phyloP scores from a whole-genome alignment of 768 basidiomycete species.

The Symmetrospora coprosmae region DNA sequence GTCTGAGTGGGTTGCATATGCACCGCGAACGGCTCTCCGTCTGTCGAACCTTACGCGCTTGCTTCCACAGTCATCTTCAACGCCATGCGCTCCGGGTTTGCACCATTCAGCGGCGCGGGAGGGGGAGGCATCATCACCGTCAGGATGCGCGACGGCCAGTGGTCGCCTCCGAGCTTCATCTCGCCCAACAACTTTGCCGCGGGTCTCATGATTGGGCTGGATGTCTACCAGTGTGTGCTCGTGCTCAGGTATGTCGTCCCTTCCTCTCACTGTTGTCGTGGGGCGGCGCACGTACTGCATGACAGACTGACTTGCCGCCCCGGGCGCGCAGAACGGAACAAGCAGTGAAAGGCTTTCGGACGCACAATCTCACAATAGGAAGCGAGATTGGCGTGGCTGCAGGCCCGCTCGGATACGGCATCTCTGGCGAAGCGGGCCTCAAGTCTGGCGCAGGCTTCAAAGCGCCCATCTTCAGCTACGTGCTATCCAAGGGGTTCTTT shows the following conservation, averaged over 20 bases:
- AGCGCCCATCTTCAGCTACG: conserved; percentile 29
- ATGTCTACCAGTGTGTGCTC: conserved; percentile 30
- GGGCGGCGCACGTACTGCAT: too few relatives aligned
- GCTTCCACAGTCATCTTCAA: conserved; percentile 30
- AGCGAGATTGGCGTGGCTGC: conserved; percentile 29
- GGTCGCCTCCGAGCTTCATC: conserved; percentile 32
- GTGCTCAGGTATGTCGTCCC: too few relatives aligned
- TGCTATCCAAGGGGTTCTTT: conserved; percentile 29
- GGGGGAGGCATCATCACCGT: conserved; percentile 22
- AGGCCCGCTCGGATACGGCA: conserved; percentile 31
- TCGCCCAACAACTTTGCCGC: conserved; percentile 32
- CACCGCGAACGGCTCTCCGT: too few relatives aligned
- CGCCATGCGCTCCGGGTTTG: conserved; percentile 23
- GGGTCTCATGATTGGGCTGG: conserved; percentile 29
- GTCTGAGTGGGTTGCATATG: too few relatives aligned
- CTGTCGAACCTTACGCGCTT: background rate
- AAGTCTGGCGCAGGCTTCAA: conserved; percentile 20
- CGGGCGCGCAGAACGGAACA: too few relatives aligned
- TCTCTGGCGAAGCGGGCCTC: conserved; percentile 27
- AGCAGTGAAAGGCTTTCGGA: conserved; percentile 32
- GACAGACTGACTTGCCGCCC: too few relatives aligned
- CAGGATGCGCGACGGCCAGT: too few relatives aligned
- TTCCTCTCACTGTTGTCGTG: too few relatives aligned
- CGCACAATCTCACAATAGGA: conserved; percentile 30
- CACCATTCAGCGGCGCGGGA: conserved; percentile 25